Evolutionary conservation across 2,329 filamentous ascomycete genomes (phyloP), one percentile per base, ranked within the genome.

Genomic region (Emydomyces testavorans): DNA sequence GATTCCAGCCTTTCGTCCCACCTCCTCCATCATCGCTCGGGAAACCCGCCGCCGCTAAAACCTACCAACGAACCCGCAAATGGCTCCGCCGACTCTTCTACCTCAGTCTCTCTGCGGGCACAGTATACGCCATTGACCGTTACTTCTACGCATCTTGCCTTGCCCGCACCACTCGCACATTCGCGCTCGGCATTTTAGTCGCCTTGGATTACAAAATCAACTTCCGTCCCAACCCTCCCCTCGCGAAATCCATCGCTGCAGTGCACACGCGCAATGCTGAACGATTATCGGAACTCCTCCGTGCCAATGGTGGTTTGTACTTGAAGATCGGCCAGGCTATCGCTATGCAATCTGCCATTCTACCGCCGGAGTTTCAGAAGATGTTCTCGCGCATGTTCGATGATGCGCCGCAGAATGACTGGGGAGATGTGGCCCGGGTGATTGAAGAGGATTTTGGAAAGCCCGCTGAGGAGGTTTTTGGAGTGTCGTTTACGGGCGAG

Each of bases 341-440:
- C 56, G 92, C 90, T 11, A 96, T 96, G 92, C 92, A 98, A 72
- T 90, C 85, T 56, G 90, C 90, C 0, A 81, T 96, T 21, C 70
- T 98, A 52, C 92, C 92, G 21, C 85, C 89, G 0, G 88, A 94
- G 65, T 96, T 96, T 58, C 88, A 94, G 71, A 81, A 82, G 60
- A 96, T 95, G 88, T 98, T 98, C 62, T 75, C 83, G 18, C 78
- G 83, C 59, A 95, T 98, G 87, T 98, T 96, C 63, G 92, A 96
- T 62, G 90, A 96, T 70, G 92, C 92, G 53, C 89, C 90, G 31
- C 89, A 95, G 72, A 92, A 94, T 62, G 74, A 76, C 35, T 96
- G 89, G 89, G 75, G 73, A 55, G 85, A 90, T 43, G 82, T 94
- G 1, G 83, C 94, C 68, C 77, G 74, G 60, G 89, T 96, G 10